phyloP scores from a whole-genome alignment of 129 eudicot genomes.

The Escallonia herrerae region DNA sequence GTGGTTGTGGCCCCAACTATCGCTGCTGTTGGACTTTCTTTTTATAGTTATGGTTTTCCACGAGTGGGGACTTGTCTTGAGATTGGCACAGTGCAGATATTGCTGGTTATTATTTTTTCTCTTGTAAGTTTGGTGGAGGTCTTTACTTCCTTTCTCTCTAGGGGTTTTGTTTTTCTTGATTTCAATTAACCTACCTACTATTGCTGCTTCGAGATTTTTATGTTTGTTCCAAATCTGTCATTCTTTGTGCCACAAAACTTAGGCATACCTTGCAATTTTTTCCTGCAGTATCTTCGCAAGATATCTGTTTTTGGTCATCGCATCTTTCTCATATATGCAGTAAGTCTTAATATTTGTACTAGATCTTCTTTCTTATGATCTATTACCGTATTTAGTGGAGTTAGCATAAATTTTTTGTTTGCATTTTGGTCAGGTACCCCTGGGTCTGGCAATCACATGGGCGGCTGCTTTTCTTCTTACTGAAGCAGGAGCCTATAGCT shows the following conservation, averaged over 20 bases:
- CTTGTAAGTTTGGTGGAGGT: constrained; percentile 48
- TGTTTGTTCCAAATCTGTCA: too few relatives aligned
- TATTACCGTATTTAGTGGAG: background rate
- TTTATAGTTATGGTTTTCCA: constrained; percentile 93
- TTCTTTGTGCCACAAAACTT: too few relatives aligned
- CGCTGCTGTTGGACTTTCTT: constrained; percentile 97
- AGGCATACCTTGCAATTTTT: too few relatives aligned
- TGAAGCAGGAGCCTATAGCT: constrained; percentile 81
- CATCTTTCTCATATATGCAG: constrained; percentile 85
- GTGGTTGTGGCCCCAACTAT: constrained; percentile 96
- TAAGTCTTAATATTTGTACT: constrained; percentile 25
- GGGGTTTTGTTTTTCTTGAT: too few relatives aligned
- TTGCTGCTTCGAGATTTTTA: constrained; percentile 4
- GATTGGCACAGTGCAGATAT: constrained; percentile 81
- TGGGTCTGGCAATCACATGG: constrained; percentile 90
- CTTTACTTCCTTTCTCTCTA: background rate
- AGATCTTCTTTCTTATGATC: background rate
- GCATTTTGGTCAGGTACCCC: constrained; percentile 59
- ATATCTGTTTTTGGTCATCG: constrained; percentile 91
- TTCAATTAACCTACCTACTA: too few relatives aligned
- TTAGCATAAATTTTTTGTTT: background rate
- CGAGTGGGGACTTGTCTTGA: constrained; percentile 84
- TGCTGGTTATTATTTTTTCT: constrained; percentile 69
- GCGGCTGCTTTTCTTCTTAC: constrained; percentile 72
- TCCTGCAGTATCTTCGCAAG: constrained; percentile 90